Base-by-base conservation (phyloP, 2,329 filamentous ascomycete species). In the Aspergillus pseudoglaucus region DNA sequence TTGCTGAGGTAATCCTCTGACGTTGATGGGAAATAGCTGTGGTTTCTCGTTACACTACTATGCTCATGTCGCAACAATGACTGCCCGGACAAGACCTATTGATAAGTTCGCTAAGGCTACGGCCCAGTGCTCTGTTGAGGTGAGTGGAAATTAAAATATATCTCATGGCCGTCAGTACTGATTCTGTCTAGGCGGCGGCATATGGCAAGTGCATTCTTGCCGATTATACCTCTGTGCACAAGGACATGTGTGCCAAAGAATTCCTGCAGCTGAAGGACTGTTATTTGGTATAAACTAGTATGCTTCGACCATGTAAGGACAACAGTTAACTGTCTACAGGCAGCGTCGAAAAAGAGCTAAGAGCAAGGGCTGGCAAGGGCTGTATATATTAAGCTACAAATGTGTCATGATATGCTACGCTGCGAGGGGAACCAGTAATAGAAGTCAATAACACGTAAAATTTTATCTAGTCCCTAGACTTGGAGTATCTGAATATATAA, bases 121-220 rank as follows among this genome's bases (percentile, higher is more conserved):
- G 14, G 79, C 77, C 14, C 83, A 84, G 66, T 88, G 84, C 67
- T 79, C 81, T 6, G 69, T 73, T 44, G 83, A 88, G 74, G 84
- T 85, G 66, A 35, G 67, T 27, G 22, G 3, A n/a, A 14, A 6
- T 2, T 30, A 3, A 15, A 7, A n/a, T 20, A 15, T 38, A 38
- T 20, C 20, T 4, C 18, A 7, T 42, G 18, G 40, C 14, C 2
- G 10, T 22, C 25, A 23, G 12, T 12, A 30, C n/a, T 14, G 3
- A 42, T 25, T 7, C 58, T 56, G 57, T 53, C 48, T 35, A 97
- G 91, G 86, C 88, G 45, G 78, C 88, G 2, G 75, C 81, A 10
- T 98, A 97, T 63, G 93, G 91, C 56, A 90, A 90, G 75, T 98
- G 93, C 66, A 84, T 98, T 54, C 80, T 91, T 44, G 81, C 82